Evolutionary conservation across 176 grass and related monocot genomes (phyloP).

Genomic region (Avena insularis): DNA sequence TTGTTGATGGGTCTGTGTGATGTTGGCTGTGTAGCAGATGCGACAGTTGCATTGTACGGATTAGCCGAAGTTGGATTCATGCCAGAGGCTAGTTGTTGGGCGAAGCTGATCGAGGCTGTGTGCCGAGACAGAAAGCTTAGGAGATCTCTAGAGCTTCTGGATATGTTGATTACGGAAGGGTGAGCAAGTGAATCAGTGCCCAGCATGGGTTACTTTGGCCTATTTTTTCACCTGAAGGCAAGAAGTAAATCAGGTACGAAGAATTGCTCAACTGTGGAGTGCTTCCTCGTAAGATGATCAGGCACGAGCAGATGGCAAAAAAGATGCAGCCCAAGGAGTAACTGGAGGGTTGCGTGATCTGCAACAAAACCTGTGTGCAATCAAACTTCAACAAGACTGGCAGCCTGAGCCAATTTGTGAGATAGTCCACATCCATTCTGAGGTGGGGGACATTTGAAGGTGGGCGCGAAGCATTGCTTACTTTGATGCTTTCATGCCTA

Average conservation of each 20-base stretch:
- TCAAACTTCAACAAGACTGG: neutral
- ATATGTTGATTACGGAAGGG: conserved; percentile 50
- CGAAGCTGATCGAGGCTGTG: conserved; percentile 51
- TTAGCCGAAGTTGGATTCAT: conserved; percentile 64
- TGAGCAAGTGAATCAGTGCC: conserved; percentile 26
- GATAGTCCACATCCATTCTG: neutral
- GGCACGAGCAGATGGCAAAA: neutral
- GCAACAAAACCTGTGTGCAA: neutral
- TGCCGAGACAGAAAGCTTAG: conserved; percentile 70
- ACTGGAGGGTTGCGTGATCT: neutral
- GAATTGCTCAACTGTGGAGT: neutral
- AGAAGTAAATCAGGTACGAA: neutral
- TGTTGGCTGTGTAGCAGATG: conserved; percentile 61
- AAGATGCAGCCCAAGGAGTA: neutral
- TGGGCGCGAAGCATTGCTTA: neutral
- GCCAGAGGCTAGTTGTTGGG: conserved; percentile 72
- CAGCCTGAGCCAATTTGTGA: neutral
- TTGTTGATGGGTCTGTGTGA: conserved; percentile 77
- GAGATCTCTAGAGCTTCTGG: conserved; percentile 67
- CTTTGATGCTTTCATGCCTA: neutral
- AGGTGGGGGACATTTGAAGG: neutral
- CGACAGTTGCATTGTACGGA: conserved; percentile 67
- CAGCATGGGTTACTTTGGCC: neutral
- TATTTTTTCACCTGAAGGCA: neutral
- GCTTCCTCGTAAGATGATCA: neutral